phyloP scores from a whole-genome alignment of 2,329 filamentous ascomycete species.

The Incumbomyces lentus region DNA sequence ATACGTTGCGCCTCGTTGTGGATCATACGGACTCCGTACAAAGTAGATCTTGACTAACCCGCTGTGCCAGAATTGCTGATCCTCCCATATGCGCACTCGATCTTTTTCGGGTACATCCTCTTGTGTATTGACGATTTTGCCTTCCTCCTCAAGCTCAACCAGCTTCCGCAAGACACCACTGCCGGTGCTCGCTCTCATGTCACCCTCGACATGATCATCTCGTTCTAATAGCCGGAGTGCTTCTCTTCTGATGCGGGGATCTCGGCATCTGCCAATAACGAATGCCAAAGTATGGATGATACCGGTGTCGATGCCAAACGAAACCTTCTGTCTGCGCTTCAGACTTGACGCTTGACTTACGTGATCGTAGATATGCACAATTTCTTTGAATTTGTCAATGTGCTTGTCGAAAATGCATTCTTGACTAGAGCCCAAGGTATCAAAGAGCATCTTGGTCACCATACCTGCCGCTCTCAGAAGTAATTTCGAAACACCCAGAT shows the following conservation, averaged over 20 bases:
- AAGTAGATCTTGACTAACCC: conserved; percentile 18
- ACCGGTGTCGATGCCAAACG: conserved; percentile 25
- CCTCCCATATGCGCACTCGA: conserved; percentile 18
- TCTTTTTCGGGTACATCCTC: conserved; percentile 14
- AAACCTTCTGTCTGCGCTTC: conserved; percentile 11
- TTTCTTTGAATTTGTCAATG: conserved; percentile 20
- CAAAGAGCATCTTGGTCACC: conserved; percentile 16
- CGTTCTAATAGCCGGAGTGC: conserved; percentile 21
- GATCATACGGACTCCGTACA: conserved; percentile 17
- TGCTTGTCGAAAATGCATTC: conserved; percentile 21
- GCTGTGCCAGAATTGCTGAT: conserved; percentile 19
- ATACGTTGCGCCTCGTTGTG: conserved; percentile 11
- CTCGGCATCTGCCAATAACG: conserved; percentile 23
- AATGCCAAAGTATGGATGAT: conserved; percentile 22
- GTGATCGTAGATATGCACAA: conserved; percentile 21
- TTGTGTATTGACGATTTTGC: conserved; percentile 9
- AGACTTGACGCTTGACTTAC: conserved; percentile 15
- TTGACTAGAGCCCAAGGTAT: conserved; percentile 12
- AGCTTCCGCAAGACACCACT: conserved; percentile 13
- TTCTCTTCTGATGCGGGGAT: conserved; percentile 22
- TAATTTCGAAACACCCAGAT: conserved; percentile 14
- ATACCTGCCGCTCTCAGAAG: conserved; percentile 16
- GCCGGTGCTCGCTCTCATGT: conserved; percentile 15
- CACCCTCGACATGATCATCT: conserved; percentile 17
- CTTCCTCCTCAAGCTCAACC: conserved; percentile 16